A percentile compares a stretch with the other conserved stretches of the same genome.
These are phyloP conservation scores for Tolypocladium ophioglossoides DNA, from an alignment of 2,329 filamentous ascomycete genomes.

Conservation along the genomic window DNA sequence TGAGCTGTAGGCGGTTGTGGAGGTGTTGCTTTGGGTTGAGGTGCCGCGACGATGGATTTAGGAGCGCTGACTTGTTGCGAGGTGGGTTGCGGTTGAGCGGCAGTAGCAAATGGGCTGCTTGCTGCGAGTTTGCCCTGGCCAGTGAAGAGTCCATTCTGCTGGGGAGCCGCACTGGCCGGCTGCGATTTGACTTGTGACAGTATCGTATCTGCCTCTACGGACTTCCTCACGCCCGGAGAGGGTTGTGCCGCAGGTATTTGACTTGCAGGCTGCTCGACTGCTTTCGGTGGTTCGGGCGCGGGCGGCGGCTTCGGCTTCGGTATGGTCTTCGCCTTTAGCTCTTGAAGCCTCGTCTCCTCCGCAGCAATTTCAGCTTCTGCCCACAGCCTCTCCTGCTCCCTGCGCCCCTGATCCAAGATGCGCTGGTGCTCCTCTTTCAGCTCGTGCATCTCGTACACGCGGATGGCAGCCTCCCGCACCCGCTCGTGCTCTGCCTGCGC, in stretches of 20 bases:
- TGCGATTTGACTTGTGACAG: conserved; percentile 1
- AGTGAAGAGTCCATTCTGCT: conserved; percentile 10
- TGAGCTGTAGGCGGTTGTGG: conserved; percentile 1
- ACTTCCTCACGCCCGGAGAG: conserved; percentile 8
- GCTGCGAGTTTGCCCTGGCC: conserved; percentile 11
- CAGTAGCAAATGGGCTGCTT: background rate
- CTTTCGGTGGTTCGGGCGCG: conserved; percentile 15
- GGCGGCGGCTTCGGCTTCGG: conserved; percentile 30
- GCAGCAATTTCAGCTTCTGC: conserved; percentile 33
- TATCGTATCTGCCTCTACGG: conserved; percentile 1
- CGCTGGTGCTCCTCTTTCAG: conserved; percentile 32
- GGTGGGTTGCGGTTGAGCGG: background rate
- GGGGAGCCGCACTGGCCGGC: conserved; percentile 3
- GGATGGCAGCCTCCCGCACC: conserved; percentile 42
- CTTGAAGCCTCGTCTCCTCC: conserved; percentile 37
- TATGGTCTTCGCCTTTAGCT: conserved; percentile 33
- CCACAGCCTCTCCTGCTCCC: conserved; percentile 34
- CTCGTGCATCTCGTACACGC: conserved; percentile 36
- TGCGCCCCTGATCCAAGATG: conserved; percentile 32
- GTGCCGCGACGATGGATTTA: background rate
- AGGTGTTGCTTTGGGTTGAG: background rate
- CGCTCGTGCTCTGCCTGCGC: conserved; percentile 57
- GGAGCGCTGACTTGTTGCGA: background rate
- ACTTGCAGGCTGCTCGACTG: conserved; percentile 4
- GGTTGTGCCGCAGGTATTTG: conserved; percentile 1